phyloP scores from a whole-genome alignment of 2,329 filamentous ascomycete species.

The Colletotrichum sp. region DNA sequence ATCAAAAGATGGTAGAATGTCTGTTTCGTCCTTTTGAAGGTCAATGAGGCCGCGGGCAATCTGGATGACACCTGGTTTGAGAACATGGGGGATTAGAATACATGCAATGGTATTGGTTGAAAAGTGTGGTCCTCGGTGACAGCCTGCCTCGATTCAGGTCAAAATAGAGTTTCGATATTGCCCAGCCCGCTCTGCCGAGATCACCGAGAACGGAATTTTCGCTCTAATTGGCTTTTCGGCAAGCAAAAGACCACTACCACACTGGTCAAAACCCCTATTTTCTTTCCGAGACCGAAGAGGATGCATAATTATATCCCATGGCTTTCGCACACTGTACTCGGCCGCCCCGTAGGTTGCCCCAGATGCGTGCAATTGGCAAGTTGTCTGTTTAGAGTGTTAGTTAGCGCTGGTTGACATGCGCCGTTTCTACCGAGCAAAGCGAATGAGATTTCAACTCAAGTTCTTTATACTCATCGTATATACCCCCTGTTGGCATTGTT shows the following conservation, averaged over 20 bases:
- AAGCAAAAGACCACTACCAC: not conserved
- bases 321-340: not conserved
- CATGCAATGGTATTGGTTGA: not conserved
- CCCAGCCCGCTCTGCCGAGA: not conserved
- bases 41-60: not conserved
- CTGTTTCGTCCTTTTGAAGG: not conserved
- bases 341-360: not conserved
- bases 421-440: accelerated
- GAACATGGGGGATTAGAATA: not conserved
- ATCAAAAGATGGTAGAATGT: not conserved
- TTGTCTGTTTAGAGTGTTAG: not conserved
- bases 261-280: not conserved
- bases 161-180: not conserved
- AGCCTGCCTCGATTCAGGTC: not conserved
- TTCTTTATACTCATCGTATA: too few species aligned
- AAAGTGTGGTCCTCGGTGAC: not conserved
- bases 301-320: not conserved
- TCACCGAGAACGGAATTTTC: not conserved
- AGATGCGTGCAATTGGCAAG: not conserved
- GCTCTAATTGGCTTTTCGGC: not conserved
- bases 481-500: too few species aligned
- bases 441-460: not conserved
- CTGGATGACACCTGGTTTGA: not conserved
- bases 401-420: not conserved
- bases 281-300: not conserved